A percentile compares a stretch with the other conserved stretches of the same genome.
phyloP scores from a whole-genome alignment of 2,329 filamentous ascomycete species.

The Arthrobotrys pseudoclavata region DNA sequence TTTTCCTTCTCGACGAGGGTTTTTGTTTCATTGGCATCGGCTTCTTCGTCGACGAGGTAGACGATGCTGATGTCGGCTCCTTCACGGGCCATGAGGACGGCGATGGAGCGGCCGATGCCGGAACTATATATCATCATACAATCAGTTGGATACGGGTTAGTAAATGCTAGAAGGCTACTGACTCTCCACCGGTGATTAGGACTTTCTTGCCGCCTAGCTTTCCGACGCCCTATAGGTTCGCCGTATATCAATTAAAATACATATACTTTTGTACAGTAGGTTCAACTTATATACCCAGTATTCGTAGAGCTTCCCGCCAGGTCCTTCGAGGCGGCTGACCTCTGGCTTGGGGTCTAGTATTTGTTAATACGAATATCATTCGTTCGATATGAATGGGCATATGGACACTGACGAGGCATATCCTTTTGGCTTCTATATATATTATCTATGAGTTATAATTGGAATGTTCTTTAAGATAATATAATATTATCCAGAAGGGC shows the following conservation, averaged over 20 bases:
- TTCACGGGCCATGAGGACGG: constrained; percentile 72
- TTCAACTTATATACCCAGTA: constrained; percentile 33
- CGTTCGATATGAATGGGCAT: neutral
- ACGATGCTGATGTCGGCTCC: constrained; percentile 73
- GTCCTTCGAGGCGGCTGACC: constrained; percentile 47
- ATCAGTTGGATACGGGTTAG: neutral
- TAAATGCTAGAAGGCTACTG: constrained; percentile 61
- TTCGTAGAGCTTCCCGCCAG: constrained; percentile 46
- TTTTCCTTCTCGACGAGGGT: constrained; percentile 70
- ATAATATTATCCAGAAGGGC: no score
- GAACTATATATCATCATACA: constrained; percentile 66
- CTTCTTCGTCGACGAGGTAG: constrained; percentile 72
- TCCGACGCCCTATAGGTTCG: constrained; percentile 66
- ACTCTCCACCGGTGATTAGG: constrained; percentile 73
- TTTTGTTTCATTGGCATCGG: constrained; percentile 72
- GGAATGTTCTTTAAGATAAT: no score
- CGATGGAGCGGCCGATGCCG: constrained; percentile 72
- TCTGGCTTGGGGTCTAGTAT: constrained; percentile 35
- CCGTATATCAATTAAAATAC: neutral
- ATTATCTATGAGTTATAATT: neutral
- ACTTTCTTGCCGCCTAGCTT: constrained; percentile 71
- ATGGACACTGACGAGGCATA: constrained; percentile 30
- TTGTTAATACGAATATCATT: neutral
- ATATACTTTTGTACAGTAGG: neutral
- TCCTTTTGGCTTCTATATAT: constrained; percentile 39